A percentile compares a stretch with the other conserved stretches of the same genome.
Conservation (phyloP, 2,329 filamentous ascomycete genomes). For the Diaporthe ilicicola region DNA sequence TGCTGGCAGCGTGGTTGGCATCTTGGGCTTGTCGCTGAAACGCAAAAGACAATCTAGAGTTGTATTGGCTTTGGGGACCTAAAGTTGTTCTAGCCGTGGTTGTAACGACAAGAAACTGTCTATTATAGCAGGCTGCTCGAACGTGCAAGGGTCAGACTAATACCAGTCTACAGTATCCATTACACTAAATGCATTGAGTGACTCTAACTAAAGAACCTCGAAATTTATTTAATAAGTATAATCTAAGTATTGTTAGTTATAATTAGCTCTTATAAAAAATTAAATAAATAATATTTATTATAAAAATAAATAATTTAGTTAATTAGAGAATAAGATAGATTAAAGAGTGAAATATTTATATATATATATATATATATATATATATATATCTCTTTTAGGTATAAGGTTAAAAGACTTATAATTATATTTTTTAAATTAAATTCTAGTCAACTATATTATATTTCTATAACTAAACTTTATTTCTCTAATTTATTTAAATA, state of each 20-base stretch:
- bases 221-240: background rate
- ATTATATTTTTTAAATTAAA: too few species aligned
- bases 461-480: too few species aligned
- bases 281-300: too few species aligned
- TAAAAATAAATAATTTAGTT: too few species aligned
- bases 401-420: too few species aligned
- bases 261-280: background rate
- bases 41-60: background rate
- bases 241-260: background rate
- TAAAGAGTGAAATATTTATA: too few species aligned
- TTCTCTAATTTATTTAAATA: too few species aligned
- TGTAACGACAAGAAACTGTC: background rate
- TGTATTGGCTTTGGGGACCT: background rate
- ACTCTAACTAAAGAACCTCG: background rate
- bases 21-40: constrained; percentile 9
- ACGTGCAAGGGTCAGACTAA: background rate
- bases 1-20: constrained; percentile 7
- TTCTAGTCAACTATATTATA: too few species aligned
- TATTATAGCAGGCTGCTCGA: background rate
- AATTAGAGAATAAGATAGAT: too few species aligned
- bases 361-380: background rate
- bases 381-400: too few species aligned
- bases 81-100: background rate
- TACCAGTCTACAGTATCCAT: background rate
- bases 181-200: background rate